phyloP scores from a whole-genome alignment of 208 protist species.

The Leishmania aethiopica region DNA sequence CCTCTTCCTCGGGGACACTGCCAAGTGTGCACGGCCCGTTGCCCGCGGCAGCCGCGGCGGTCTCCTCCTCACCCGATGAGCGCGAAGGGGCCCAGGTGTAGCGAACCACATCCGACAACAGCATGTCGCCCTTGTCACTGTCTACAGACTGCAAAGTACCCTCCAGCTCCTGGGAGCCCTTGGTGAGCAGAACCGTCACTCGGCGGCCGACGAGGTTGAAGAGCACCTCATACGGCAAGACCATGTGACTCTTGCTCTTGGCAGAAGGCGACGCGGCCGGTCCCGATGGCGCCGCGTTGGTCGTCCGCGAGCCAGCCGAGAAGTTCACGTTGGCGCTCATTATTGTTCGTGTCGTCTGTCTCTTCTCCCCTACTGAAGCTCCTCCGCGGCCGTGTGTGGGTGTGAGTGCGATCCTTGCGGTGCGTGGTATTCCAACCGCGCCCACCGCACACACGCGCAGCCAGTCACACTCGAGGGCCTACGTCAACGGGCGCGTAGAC shows the following conservation, averaged over 20 bases:
- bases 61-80: not conserved
- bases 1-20: not conserved
- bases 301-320: not conserved
- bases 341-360: not conserved
- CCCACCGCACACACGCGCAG: too few relatives aligned
- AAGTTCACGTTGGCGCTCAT: slow-evolving; percentile 49
- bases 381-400: not conserved
- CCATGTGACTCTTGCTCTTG: slow-evolving; percentile 36
- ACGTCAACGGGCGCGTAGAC: not conserved
- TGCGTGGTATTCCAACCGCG: not conserved
- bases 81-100: slow-evolving; percentile 40
- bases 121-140: slow-evolving; percentile 69
- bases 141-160: slow-evolving; percentile 67
- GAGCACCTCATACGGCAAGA: slow-evolving; percentile 79
- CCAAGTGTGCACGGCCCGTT: not conserved
- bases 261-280: not conserved
- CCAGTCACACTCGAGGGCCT: not conserved
- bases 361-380: not conserved
- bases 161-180: slow-evolving; percentile 61
- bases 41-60: not conserved
- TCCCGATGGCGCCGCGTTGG: not conserved
- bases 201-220: slow-evolving; percentile 66
- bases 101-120: slow-evolving; percentile 72
- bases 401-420: not conserved
- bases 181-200: slow-evolving; percentile 74